Conservation (phyloP, 202 grass and related monocot genomes). For the Zizania palustris region DNA sequence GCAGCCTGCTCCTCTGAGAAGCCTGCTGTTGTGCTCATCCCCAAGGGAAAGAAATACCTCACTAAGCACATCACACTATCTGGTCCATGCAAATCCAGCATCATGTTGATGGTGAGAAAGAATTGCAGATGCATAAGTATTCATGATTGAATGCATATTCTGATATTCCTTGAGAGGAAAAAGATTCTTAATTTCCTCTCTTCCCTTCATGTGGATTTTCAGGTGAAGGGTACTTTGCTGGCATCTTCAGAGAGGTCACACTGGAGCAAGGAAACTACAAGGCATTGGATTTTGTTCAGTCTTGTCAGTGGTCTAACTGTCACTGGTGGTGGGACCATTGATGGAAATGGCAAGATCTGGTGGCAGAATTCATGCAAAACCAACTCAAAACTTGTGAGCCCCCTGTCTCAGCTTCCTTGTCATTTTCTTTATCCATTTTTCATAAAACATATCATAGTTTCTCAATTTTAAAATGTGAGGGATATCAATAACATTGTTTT, state of each 20-base stretch:
- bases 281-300: conserved; percentile 52
- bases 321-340: conserved; percentile 44
- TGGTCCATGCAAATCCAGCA: conserved; percentile 51
- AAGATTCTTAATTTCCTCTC: background rate
- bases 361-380: conserved; percentile 61
- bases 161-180: background rate
- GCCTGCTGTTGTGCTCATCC: conserved; percentile 42
- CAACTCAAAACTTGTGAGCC: conserved; percentile 27
- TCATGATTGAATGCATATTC: too few species aligned
- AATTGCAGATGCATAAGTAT: background rate
- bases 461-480: too few species aligned
- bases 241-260: conserved; percentile 47
- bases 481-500: too few species aligned
- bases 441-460: too few species aligned
- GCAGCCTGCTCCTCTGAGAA: conserved; percentile 48
- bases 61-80: conserved; percentile 47
- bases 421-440: too few species aligned
- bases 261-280: conserved; percentile 32
- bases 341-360: conserved; percentile 66
- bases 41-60: conserved; percentile 43
- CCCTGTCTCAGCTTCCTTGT: too few species aligned
- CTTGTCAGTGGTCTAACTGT: conserved; percentile 34
- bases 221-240: conserved; percentile 57
- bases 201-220: background rate
- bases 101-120: conserved; percentile 42